phyloP scores from a whole-genome alignment of 1,284 basidiomycete species.

The Apiotrichum porosum region DNA sequence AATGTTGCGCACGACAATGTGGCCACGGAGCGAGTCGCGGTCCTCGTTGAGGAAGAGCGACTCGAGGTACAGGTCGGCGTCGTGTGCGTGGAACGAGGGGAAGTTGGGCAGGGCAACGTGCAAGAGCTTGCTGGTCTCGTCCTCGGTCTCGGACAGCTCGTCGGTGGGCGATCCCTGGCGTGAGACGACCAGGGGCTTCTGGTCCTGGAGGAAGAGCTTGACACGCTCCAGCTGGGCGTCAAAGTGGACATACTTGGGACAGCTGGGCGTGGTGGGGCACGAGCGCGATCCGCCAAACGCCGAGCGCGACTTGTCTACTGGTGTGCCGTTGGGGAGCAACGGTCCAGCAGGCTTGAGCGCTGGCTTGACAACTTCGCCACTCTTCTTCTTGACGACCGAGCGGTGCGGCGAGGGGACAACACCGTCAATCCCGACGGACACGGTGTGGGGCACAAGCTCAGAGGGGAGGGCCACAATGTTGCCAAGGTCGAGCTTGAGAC shows the following conservation, averaged over 20 bases:
- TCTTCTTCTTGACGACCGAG: slow-evolving; percentile 70
- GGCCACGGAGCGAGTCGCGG: slow-evolving; percentile 59
- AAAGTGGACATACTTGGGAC: slow-evolving; percentile 84
- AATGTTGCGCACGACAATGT: slow-evolving; percentile 75
- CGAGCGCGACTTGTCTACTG: slow-evolving; percentile 55
- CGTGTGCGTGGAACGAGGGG: slow-evolving; percentile 48
- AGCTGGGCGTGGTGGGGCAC: slow-evolving; percentile 65
- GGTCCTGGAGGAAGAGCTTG: slow-evolving; percentile 87
- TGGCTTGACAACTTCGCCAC: slow-evolving; percentile 84
- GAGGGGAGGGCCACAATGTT: slow-evolving; percentile 29
- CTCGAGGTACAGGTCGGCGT: slow-evolving; percentile 55
- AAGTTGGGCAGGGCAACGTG: slow-evolving; percentile 54
- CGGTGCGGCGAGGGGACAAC: slow-evolving; percentile 33
- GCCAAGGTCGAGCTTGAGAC: slow-evolving; percentile 46
- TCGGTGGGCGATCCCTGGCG: slow-evolving; percentile 81
- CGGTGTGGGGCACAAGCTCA: slow-evolving; percentile 13
- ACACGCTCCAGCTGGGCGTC: slow-evolving; percentile 80
- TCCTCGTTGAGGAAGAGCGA: slow-evolving; percentile 61
- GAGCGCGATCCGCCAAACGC: slow-evolving; percentile 58
- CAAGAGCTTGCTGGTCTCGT: slow-evolving; percentile 45
- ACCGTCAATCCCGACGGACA: no score
- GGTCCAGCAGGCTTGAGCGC: slow-evolving; percentile 72
- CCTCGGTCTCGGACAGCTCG: slow-evolving; percentile 74
- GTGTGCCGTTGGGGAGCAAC: slow-evolving; percentile 34
- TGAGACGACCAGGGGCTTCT: slow-evolving; percentile 87